Evolutionary conservation across 768 basidiomycete genomes (phyloP).

Genomic region (Dentipellis fragilis): DNA sequence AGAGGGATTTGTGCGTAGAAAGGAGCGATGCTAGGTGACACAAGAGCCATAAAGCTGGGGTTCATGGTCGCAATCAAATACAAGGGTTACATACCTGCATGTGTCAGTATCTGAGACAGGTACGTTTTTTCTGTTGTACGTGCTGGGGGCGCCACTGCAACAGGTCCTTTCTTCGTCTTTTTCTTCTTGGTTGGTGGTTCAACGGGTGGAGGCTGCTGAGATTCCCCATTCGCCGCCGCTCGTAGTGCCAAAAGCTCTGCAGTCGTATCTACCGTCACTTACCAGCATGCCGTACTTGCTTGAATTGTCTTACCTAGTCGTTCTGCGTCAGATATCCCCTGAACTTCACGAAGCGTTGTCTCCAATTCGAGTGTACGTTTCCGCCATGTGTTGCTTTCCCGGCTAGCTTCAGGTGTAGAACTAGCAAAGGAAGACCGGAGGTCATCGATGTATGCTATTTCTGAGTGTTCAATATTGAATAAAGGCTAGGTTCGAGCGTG

Average conservation of each 20-base stretch:
- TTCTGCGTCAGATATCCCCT: not conserved
- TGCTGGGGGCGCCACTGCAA: not conserved
- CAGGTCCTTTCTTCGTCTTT: not conserved
- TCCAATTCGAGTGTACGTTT: slow-evolving; percentile 5
- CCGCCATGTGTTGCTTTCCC: slow-evolving; percentile 6
- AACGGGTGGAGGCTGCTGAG: not conserved
- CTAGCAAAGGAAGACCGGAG: slow-evolving; percentile 1
- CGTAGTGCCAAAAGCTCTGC: not conserved
- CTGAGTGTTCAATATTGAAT: too few species aligned
- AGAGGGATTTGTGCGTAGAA: not conserved
- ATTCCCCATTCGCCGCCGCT: not conserved
- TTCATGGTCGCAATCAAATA: not conserved
- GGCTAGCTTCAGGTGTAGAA: not conserved
- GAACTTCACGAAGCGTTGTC: not conserved
- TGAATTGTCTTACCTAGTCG: slow-evolving; percentile 1
- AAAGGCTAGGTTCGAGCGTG: not conserved
- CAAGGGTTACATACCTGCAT: not conserved
- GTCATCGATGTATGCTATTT: slow-evolving; percentile 4
- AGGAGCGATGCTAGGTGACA: not conserved
- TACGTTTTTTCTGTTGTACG: not conserved
- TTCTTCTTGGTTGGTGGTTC: not conserved
- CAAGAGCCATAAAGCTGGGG: not conserved
- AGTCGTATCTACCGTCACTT: not conserved
- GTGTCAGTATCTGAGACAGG: not conserved
- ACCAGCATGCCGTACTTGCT: not conserved